Percentiles rank a stretch among this genome's conserved stretches.
These are phyloP conservation scores for Boletus calvinii DNA, from an alignment of 1,284 basidiomycete species.

Conservation along the genomic window DNA sequence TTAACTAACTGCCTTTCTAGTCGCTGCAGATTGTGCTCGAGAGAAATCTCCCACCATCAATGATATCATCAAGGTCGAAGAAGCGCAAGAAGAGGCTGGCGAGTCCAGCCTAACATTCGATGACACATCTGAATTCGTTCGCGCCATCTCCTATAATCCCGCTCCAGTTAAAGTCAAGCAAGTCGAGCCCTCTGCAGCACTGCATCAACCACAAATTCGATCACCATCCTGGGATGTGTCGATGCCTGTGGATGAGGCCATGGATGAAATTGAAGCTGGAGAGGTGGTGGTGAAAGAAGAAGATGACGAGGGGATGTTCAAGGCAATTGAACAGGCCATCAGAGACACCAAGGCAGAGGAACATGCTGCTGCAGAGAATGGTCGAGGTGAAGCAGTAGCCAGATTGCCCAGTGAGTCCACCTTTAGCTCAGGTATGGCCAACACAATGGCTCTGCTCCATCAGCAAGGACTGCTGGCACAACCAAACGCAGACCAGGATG, in stretches of 20 bases:
- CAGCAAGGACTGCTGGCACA: conserved; percentile 87
- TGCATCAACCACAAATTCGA: conserved; percentile 37
- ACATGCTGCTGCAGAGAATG: conserved; percentile 37
- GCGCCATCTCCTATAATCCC: conserved; percentile 76
- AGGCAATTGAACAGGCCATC: conserved; percentile 69
- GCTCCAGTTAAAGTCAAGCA: conserved; percentile 54
- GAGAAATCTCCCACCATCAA: conserved; percentile 47
- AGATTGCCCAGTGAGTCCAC: conserved; percentile 74
- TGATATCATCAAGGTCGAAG: conserved; percentile 57
- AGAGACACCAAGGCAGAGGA: conserved; percentile 60
- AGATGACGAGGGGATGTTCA: conserved; percentile 70
- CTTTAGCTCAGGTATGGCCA: conserved; percentile 81
- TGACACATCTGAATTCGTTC: conserved; percentile 96
- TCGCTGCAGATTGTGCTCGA: conserved; percentile 61
- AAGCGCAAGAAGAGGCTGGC: conserved; percentile 57
- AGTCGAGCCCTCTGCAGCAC: conserved; percentile 38
- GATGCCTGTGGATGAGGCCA: conserved; percentile 59
- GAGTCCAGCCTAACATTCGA: conserved; percentile 82
- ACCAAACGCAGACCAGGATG: conserved; percentile 62
- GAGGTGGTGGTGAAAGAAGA: conserved; percentile 77
- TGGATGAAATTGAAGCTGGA: conserved; percentile 79
- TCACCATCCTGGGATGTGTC: conserved; percentile 53
- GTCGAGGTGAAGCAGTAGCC: conserved; percentile 36
- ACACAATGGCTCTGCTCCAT: conserved; percentile 84
- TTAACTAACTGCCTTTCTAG: conserved; percentile 38